Conservation (phyloP, 306 rosid species). For the Canavalia ensiformis region DNA sequence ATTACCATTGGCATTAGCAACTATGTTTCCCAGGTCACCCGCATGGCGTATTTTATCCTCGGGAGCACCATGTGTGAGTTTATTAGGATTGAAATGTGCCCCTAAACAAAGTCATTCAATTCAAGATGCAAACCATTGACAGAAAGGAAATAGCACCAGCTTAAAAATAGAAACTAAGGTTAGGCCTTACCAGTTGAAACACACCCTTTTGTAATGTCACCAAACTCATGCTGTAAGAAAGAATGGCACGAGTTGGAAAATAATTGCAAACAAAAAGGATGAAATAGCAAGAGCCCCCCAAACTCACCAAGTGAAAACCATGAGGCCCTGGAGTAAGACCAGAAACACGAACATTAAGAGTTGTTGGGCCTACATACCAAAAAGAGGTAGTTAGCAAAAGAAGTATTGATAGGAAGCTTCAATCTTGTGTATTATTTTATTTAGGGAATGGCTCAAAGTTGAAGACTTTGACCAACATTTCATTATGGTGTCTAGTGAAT, state of each 20-base stretch:
- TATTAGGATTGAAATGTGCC: conserved; percentile 76
- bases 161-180: not conserved
- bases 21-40: conserved; percentile 97
- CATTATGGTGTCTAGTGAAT: no score
- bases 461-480: no score
- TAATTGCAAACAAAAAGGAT: not conserved
- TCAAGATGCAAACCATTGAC: conserved; percentile 1
- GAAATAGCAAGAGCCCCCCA: not conserved
- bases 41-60: conserved; percentile 79
- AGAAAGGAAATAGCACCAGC: not conserved
- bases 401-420: not conserved
- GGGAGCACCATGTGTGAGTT: conserved; percentile 76
- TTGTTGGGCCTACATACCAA: conserved; percentile 72
- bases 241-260: conserved; percentile 12
- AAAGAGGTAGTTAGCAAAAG: conserved; percentile 10
- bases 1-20: conserved; percentile 76
- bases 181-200: conserved; percentile 70
- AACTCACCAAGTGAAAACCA: conserved; percentile 78
- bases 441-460: not conserved
- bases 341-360: conserved; percentile 68
- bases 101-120: conserved; percentile 53
- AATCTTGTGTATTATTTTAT: no score
- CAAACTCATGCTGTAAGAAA: conserved; percentile 72
- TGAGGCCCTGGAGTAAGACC: conserved; percentile 80
- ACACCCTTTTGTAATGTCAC: conserved; percentile 87